Evolutionary conservation across 2,329 filamentous ascomycete genomes (phyloP), one percentile per base, ranked within the genome.

Genomic region (Arthrobotrys megalospora): DNA sequence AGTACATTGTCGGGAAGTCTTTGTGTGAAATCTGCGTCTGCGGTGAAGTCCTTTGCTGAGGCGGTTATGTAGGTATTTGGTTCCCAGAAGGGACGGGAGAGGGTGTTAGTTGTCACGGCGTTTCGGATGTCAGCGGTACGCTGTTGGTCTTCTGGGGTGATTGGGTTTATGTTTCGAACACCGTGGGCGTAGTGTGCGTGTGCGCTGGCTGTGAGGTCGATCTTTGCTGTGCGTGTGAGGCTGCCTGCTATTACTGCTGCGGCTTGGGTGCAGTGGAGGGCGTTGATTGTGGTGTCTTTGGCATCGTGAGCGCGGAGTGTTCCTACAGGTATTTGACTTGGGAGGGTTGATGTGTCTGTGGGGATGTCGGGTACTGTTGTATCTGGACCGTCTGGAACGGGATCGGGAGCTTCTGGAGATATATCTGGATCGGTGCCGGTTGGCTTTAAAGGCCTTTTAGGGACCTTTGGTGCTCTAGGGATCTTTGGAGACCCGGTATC

Each of bases 71-170:
- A 77, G 3, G 73, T 21, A 7, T 63, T 77, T 45, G n/a, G 36
- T 34, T 77, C 73, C 73, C 73, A 77, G 60, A 71, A 77, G 7
- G 73, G 73, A 0, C 73, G 66, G 1, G 58, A 8, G 19, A 77
- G 41, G 14, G 45, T 45, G 6, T 41, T 28, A 6, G 14, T 47
- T 28, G 1, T 47, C 0, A 71, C n/a, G 2, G 38, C n/a, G 10
- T 16, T 11, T 12, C 5, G 12, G 12, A 71, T 43, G 10, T 67
- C 47, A 10, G 16, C n/a, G 32, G 38, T 67, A 32, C 12, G 58
- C 19, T 34, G n/a, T 38, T 19, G 36, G 12, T 65, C 12, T 6
- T 43, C 58, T 6, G 45, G 47, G 1, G 65, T 21, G 14, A 65
- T 19, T 7, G 14, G 11, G 11, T 41, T 52, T 48, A 76, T 34